phyloP scores from a whole-genome alignment of 2,329 filamentous ascomycete genomes.

The Elsinoe australis region DNA sequence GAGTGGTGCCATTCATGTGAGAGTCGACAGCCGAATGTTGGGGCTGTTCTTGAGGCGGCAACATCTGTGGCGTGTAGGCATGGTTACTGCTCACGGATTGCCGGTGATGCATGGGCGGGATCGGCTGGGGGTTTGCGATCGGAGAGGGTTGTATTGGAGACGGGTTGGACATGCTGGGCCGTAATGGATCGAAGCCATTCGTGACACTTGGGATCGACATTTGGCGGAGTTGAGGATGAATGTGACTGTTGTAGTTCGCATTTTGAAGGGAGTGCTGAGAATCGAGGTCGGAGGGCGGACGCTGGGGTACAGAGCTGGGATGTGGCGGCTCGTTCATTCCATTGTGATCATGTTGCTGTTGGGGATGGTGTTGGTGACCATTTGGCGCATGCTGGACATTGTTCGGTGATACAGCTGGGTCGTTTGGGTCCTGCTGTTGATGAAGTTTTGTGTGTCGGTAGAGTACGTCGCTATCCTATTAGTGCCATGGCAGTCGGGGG shows the following conservation, averaged over 20 bases:
- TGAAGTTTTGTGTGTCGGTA: slow-evolving; percentile 47
- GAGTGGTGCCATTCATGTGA: slow-evolving; percentile 16
- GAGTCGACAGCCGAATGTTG: background rate
- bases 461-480: slow-evolving; percentile 39
- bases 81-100: slow-evolving; percentile 12
- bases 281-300: slow-evolving; percentile 10
- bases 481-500: slow-evolving; percentile 22
- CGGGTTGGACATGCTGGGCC: background rate
- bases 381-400: slow-evolving; percentile 26
- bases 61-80: slow-evolving; percentile 9
- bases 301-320: background rate
- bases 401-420: slow-evolving; percentile 31
- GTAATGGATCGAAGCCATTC: slow-evolving; percentile 1
- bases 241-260: slow-evolving; percentile 8
- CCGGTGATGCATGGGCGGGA: slow-evolving; percentile 11
- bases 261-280: slow-evolving; percentile 6
- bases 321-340: background rate
- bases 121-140: background rate
- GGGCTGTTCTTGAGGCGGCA: background rate
- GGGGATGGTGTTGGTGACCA: slow-evolving; percentile 10
- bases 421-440: slow-evolving; percentile 27
- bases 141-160: slow-evolving; percentile 6
- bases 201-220: slow-evolving; percentile 1
- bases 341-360: background rate
- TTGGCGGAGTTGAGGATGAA: slow-evolving; percentile 7